Base-by-base conservation (phyloP, 306 rosid genomes). In the Prunus mira region DNA sequence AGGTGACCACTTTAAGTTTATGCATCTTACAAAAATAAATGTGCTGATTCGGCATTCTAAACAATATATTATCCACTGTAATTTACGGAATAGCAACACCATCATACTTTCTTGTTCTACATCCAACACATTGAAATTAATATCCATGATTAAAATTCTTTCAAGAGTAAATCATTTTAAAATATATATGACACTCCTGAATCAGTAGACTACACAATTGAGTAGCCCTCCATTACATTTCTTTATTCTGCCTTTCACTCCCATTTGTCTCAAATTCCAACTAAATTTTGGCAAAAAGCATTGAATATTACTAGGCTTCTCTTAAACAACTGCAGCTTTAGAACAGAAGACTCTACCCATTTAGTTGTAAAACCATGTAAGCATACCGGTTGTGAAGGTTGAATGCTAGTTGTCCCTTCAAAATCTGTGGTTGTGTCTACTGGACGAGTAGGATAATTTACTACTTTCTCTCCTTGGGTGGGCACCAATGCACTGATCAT, bases 341-440 rank as follows among this genome's bases (percentile, higher is more conserved):
- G 22, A 56, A 45, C 32, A 57, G 2, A 68, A 57, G 4, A 17
- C 38, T 32, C 25, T 45, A 9, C 67, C 46, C 27, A 71, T 20
- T 20, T 22, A 77, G 70, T 49, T 30, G 18, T 32, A 43, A 76
- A 51, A 24, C 74, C 9, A 56, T 4, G 47, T 60, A 68, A 57
- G 50, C 12, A 17, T 88, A 94, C 98, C 85, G 87, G 83, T 82
- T 90, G 96, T 69, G 96, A 52, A 77, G 96, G 88, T 84, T 94
- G 98, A 85, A 91, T 83, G 83, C 82, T 94, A 72, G 97, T 80
- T 73, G 97, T 91, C 75, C 98, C 98, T 85, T 90, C 96, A 86
- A 94, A 94, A 80, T 94, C 96, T 45, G 97, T 88, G 68, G 91
- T 86, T 69, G 96, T 90, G 84, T 94, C 98, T 61, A 94, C 98